phyloP scores from a whole-genome alignment of 805 yeast species.

The Tanozyma kutaoensis region DNA sequence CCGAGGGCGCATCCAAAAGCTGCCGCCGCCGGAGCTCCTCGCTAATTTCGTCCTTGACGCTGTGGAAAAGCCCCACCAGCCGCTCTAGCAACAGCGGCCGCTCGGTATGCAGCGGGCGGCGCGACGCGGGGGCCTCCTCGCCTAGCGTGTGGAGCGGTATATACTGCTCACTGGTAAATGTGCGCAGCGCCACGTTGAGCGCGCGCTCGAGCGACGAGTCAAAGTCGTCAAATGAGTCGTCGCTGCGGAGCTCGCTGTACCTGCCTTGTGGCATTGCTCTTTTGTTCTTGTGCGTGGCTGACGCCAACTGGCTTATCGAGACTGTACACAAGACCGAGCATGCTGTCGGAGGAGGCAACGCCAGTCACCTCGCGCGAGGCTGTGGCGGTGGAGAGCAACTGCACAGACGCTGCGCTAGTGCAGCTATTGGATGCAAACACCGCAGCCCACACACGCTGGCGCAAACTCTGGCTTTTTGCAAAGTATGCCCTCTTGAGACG shows the following conservation, averaged over 20 bases:
- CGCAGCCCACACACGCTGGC: conserved; percentile 9
- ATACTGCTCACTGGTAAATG: conserved; percentile 7
- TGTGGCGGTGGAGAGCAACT: too few species aligned
- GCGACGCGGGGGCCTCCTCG: conserved; percentile 7
- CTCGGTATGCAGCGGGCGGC: conserved; percentile 4
- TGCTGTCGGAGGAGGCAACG: too few species aligned
- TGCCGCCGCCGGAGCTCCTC: conserved; percentile 7
- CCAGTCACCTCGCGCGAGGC: too few species aligned
- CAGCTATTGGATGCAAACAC: too few species aligned
- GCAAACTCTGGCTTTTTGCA: conserved; percentile 14
- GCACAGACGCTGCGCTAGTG: too few species aligned
- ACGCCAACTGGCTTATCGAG: too few species aligned
- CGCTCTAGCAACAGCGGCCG: conserved; percentile 3
- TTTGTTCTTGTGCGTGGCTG: too few species aligned
- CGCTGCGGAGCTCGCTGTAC: too few species aligned
- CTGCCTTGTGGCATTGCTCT: too few species aligned
- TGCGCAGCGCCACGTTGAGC: conserved; percentile 31
- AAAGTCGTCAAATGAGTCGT: conserved; percentile 33
- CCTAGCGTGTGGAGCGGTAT: conserved; percentile 9
- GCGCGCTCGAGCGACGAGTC: conserved; percentile 59
- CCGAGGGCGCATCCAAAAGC: too few species aligned
- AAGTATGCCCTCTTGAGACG: conserved; percentile 10
- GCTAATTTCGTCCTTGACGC: conserved; percentile 13
- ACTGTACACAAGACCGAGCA: too few species aligned
- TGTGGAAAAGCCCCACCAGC: conserved; percentile 8